Percentiles rank a stretch among this genome's conserved stretches.
These are phyloP conservation scores for Dothiorella sarmentorum DNA, from an alignment of 2,329 filamentous ascomycete genomes.

Conservation along the genomic window DNA sequence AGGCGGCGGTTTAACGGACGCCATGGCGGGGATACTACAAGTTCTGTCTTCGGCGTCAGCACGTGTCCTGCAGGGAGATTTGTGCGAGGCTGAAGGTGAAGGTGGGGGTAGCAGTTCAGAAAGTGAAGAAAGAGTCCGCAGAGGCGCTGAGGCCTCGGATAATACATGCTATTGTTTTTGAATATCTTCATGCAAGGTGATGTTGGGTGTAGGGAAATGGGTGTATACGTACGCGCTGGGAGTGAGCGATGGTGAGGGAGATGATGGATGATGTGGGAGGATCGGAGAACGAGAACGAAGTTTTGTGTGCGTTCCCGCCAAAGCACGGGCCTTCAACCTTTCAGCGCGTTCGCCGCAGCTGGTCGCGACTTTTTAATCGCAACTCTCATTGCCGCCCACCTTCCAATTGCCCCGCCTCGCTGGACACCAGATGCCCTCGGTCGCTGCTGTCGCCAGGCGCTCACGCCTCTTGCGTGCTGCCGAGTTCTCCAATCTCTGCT, in stretches of 20 bases:
- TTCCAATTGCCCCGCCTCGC: neutral
- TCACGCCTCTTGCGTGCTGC: neutral
- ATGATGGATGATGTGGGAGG: neutral
- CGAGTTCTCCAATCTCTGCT: constrained; percentile 15
- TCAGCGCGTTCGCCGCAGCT: neutral
- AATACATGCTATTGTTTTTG: constrained; percentile 48
- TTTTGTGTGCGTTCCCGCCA: constrained; percentile 12
- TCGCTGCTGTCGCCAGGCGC: neutral
- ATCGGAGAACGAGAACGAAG: neutral
- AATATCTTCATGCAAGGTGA: constrained; percentile 32
- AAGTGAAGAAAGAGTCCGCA: constrained; percentile 31
- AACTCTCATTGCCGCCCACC: neutral
- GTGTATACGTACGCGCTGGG: neutral
- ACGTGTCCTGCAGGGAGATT: neutral
- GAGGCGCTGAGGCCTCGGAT: constrained; percentile 37
- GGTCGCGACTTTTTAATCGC: constrained; percentile 3
- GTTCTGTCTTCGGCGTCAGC: neutral
- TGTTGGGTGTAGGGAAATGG: neutral
- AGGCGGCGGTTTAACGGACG: constrained; percentile 47
- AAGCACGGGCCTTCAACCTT: too few relatives aligned
- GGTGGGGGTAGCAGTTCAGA: constrained; percentile 26
- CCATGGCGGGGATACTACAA: constrained; percentile 28
- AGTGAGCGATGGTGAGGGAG: neutral
- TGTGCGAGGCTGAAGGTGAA: neutral
- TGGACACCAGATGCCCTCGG: neutral